A percentile compares a stretch with the other conserved stretches of the same genome.
These are phyloP conservation scores for Aureobasidium pullulans DNA, from an alignment of 2,329 filamentous ascomycete species.

Conservation along the genomic window DNA sequence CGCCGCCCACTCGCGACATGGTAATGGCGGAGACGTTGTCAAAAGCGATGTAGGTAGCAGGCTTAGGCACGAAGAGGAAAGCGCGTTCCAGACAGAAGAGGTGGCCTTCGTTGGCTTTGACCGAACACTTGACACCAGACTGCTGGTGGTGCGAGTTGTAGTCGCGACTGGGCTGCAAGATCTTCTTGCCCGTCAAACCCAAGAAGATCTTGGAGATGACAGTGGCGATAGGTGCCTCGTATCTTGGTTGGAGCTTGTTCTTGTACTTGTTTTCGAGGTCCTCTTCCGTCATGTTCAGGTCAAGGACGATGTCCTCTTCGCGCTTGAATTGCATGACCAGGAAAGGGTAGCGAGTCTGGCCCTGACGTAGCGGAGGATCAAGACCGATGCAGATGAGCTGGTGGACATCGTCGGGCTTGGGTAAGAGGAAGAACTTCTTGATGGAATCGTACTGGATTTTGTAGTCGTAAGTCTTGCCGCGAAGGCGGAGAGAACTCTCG, in stretches of 20 bases:
- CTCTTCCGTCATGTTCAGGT: constrained; percentile 92
- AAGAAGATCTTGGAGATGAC: constrained; percentile 95
- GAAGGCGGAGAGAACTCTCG: constrained; percentile 90
- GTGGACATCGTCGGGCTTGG: constrained; percentile 97
- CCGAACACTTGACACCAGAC: constrained; percentile 97
- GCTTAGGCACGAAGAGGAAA: constrained; percentile 98
- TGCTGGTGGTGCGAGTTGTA: constrained; percentile 91
- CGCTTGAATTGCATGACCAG: constrained; percentile 98
- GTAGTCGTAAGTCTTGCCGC: constrained; percentile 99
- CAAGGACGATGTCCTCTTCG: constrained; percentile 93
- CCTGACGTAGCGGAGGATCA: constrained; percentile 90
- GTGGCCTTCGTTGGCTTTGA: constrained; percentile 98
- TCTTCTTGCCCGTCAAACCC: constrained; percentile 88
- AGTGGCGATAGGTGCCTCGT: constrained; percentile 87
- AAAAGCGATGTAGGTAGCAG: constrained; percentile 92
- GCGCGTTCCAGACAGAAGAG: constrained; percentile 96
- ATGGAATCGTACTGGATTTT: constrained; percentile 98
- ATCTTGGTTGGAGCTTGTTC: constrained; percentile 78
- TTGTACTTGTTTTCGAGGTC: constrained; percentile 79
- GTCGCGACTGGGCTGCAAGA: constrained; percentile 87
- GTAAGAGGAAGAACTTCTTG: constrained; percentile 98
- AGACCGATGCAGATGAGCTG: constrained; percentile 90
- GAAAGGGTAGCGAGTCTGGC: constrained; percentile 96
- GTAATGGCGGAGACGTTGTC: constrained; percentile 88
- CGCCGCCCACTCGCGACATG: constrained; percentile 91